Percentiles rank a stretch among this genome's conserved stretches.
These are phyloP conservation scores for Macadamia tetraphylla DNA, from an alignment of 164 flowering plant species.

Conservation along the genomic window DNA sequence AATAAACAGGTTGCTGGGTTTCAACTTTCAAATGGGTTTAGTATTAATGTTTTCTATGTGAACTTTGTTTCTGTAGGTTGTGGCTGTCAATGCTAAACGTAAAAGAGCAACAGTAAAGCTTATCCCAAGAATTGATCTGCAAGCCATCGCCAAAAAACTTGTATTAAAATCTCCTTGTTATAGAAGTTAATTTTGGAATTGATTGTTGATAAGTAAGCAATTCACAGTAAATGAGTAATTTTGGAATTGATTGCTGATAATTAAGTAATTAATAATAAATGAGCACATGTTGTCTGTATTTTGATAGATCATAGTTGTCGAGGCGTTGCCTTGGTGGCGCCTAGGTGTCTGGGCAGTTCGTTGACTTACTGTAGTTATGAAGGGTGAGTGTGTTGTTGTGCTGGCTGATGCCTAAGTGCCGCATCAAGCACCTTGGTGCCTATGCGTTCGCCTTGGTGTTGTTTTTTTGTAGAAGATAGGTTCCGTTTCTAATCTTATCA, in stretches of 20 bases:
- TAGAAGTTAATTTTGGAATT: background rate
- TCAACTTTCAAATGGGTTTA: background rate
- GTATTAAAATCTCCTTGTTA: constrained; percentile 30
- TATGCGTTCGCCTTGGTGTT: no score
- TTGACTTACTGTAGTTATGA: no score
- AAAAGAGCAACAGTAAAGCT: constrained; percentile 72
- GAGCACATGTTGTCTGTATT: no score
- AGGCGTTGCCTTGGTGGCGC: no score
- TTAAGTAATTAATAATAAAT: background rate
- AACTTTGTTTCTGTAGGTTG: constrained; percentile 45
- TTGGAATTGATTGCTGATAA: background rate
- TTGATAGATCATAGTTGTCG: no score
- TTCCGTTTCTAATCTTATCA: no score
- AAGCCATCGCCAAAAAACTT: constrained; percentile 59
- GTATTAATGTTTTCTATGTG: background rate
- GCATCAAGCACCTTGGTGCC: no score
- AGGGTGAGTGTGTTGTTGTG: no score
- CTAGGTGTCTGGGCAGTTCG: no score
- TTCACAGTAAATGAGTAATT: background rate
- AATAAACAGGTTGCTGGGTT: background rate
- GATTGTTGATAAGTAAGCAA: background rate
- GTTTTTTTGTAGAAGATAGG: no score
- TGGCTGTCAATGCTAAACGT: constrained; percentile 50
- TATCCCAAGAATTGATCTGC: constrained; percentile 82
- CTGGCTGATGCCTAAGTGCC: no score